These are phyloP conservation scores for Pezicula carpinea DNA, from an alignment of 2,329 filamentous ascomycete genomes.

Conservation along the genomic window DNA sequence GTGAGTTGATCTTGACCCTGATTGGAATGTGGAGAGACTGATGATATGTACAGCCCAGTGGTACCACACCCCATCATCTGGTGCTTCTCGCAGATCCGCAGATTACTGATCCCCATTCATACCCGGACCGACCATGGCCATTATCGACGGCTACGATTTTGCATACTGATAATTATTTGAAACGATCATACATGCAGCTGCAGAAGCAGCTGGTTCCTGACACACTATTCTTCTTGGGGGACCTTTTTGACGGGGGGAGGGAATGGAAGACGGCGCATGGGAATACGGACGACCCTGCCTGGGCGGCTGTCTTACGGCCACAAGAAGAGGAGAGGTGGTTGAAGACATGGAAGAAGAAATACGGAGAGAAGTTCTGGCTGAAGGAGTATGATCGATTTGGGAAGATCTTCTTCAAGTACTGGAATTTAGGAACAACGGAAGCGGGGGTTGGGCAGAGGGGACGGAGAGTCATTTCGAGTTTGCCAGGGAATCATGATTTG, in stretches of 20 bases:
- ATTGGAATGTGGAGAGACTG: conserved; percentile 13
- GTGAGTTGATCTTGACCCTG: conserved; percentile 43
- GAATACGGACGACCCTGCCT: conserved; percentile 53
- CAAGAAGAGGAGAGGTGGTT: conserved; percentile 48
- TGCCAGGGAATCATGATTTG: conserved; percentile 93
- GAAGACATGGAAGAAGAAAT: conserved; percentile 67
- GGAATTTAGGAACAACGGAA: conserved; percentile 51
- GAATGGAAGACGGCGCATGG: conserved; percentile 80
- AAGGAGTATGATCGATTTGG: conserved; percentile 81
- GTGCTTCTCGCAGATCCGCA: conserved; percentile 69
- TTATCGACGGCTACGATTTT: conserved; percentile 60
- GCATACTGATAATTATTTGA: conserved; percentile 88
- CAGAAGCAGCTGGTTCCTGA: conserved; percentile 76
- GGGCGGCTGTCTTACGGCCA: conserved; percentile 48
- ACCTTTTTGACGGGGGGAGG: conserved; percentile 90
- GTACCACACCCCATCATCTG: conserved; percentile 72
- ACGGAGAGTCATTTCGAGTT: conserved; percentile 73
- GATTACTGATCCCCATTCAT: conserved; percentile 70
- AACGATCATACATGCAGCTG: conserved; percentile 73
- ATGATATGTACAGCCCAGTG: conserved; percentile 55
- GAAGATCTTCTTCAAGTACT: conserved; percentile 75
- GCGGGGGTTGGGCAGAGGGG: conserved; percentile 58
- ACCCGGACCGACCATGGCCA: conserved; percentile 67
- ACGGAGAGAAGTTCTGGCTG: conserved; percentile 80
- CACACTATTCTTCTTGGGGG: conserved; percentile 85